Conservation (phyloP, 805 yeast genomes). For the Myxozyma lipomycoides region DNA sequence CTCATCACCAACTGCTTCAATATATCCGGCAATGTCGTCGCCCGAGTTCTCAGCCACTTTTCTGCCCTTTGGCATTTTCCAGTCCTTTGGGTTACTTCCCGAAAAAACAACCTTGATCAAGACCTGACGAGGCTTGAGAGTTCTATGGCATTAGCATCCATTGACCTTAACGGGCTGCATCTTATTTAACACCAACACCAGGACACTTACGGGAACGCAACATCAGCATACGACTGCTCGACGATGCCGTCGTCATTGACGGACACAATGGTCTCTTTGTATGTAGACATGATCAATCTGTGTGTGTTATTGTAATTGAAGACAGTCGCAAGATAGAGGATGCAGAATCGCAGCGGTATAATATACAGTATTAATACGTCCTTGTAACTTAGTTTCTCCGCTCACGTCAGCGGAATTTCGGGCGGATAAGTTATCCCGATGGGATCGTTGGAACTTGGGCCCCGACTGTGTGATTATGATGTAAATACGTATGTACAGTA, state of each 20-base stretch:
- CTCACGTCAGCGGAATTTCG: too few relatives aligned
- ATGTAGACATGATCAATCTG: neutral
- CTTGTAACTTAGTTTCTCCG: too few relatives aligned
- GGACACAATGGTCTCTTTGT: neutral
- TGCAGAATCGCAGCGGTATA: too few relatives aligned
- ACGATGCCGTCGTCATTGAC: neutral
- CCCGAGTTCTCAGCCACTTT: constrained; percentile 16
- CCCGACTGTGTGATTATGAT: too few relatives aligned
- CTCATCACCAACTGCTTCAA: constrained; percentile 17
- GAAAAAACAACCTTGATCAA: constrained; percentile 23
- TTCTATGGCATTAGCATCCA: too few relatives aligned
- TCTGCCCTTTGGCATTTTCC: constrained; percentile 13
- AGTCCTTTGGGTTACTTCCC: constrained; percentile 26
- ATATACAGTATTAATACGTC: too few relatives aligned
- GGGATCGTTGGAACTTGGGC: too few relatives aligned
- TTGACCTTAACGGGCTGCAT: neutral
- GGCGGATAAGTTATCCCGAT: too few relatives aligned
- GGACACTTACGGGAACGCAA: neutral
- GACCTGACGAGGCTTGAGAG: constrained; percentile 6
- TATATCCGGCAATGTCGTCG: constrained; percentile 22
- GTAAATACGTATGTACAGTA: too few relatives aligned
- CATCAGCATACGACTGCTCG: neutral
- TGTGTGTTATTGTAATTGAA: too few relatives aligned
- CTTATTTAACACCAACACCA: neutral
- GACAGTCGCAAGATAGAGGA: neutral